phyloP scores from a whole-genome alignment of 768 basidiomycete genomes.

The Tubosaeta brunneosetosa region DNA sequence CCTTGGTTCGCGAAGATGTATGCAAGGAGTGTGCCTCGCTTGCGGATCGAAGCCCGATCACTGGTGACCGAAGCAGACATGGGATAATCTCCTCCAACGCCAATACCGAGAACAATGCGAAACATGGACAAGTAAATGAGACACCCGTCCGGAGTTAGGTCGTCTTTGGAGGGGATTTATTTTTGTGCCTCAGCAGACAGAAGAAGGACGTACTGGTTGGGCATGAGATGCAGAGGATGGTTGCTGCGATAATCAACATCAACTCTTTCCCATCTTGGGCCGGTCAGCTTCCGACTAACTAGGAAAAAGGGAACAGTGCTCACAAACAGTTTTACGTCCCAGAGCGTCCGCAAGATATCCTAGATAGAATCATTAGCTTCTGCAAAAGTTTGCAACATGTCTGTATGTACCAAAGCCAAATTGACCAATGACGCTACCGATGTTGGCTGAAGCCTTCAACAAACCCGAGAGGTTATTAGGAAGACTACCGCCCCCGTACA shows the following conservation, averaged over 20 bases:
- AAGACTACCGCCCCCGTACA: slow-evolving; percentile 49
- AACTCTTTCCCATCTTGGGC: slow-evolving; percentile 67
- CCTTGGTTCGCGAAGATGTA: slow-evolving; percentile 78
- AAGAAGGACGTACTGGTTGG: slow-evolving; percentile 46
- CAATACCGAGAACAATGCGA: slow-evolving; percentile 71
- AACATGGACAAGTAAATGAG: slow-evolving; percentile 64
- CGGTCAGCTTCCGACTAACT: background rate
- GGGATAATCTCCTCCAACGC: slow-evolving; percentile 78
- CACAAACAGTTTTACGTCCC: slow-evolving; percentile 67
- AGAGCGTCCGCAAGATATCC: slow-evolving; percentile 63
- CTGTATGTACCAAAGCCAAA: slow-evolving; percentile 49
- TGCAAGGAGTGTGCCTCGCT: slow-evolving; percentile 69
- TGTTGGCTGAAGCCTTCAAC: slow-evolving; percentile 65
- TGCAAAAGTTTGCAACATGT: background rate
- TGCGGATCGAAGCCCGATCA: slow-evolving; percentile 59
- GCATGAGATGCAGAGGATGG: slow-evolving; percentile 61
- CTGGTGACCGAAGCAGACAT: slow-evolving; percentile 68
- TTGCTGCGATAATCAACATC: slow-evolving; percentile 75
- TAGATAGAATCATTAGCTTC: slow-evolving; percentile 13
- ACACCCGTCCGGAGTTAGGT: slow-evolving; percentile 44
- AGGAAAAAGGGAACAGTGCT: slow-evolving; percentile 5
- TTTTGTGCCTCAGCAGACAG: background rate
- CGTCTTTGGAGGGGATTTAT: slow-evolving; percentile 28
- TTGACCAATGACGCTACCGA: slow-evolving; percentile 69
- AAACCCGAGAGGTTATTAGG: slow-evolving; percentile 57